Base-by-base conservation (phyloP, 2,329 filamentous ascomycete genomes). In the Pyrenophora graminea region DNA sequence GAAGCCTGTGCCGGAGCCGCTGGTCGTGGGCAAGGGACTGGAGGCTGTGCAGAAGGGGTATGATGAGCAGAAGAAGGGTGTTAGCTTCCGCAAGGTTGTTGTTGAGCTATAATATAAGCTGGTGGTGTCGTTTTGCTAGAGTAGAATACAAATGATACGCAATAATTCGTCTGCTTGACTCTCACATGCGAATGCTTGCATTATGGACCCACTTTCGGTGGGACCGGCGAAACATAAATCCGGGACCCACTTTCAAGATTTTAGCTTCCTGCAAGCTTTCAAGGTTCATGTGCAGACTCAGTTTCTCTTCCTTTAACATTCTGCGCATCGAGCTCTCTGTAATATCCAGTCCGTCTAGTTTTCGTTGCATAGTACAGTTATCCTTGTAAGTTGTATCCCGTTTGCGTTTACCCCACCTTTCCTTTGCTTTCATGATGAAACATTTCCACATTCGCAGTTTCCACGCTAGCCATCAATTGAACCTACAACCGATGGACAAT, bases 361-460 rank as follows among this genome's bases (percentile, higher is more conserved):
- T 3, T 27, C 4, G 21, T 27, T 4, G 21, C 27, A 9, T 12
- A 38, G 10, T 4, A n/a, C 32, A 44, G 27, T 21, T 13, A 21
- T 23, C 45, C 19, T 31, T 31, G 47, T 53, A 53, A 53, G 51
- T 53, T 25, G 17, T n/a, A 31, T 19, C 9, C n/a, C 6, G 23
- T 34, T 25, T 5, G 25, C 13, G 9, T 30, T 19, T 17, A 7
- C 4, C 10, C 19, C 10, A 8, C n/a, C 30, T 39, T 32, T 5
- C 15, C 23, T 32, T 33, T 31, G 27, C 41, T 43, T 34, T 32
- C 19, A 85, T 88, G 86, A 89, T 89, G 85, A 89, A 88, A 86
- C 47, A 21, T 74, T 82, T 80, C 85, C 83, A 79, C 83, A 89
- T 90, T 91, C 87, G 88, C 88, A 91, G 88, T 91, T 91, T 91